Conservation (phyloP, 2,329 filamentous ascomycete species). For the Camptophora hylomeconis region DNA sequence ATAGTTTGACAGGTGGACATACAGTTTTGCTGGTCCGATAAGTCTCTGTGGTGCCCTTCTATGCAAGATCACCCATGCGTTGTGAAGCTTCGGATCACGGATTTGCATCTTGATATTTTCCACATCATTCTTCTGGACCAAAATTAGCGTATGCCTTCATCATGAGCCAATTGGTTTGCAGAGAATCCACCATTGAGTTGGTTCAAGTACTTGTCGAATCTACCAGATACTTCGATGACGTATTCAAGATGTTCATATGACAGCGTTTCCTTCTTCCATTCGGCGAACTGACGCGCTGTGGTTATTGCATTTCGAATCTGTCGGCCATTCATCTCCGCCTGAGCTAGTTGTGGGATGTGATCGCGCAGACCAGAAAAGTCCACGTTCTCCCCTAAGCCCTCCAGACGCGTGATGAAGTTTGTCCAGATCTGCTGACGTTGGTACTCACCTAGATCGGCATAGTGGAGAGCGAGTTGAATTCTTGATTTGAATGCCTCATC, state of each 20-base stretch:
- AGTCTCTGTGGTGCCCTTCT: no score
- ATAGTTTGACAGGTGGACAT: no score
- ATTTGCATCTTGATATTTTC: no score
- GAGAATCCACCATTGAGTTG: no score
- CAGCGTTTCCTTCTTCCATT: constrained; percentile 8
- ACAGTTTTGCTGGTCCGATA: no score
- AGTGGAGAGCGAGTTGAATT: constrained; percentile 72
- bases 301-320: constrained; percentile 20
- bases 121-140: no score
- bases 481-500: constrained; percentile 82
- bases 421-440: constrained; percentile 8
- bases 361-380: constrained; percentile 9
- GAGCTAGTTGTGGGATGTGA: constrained; percentile 12
- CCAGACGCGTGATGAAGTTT: constrained; percentile 6
- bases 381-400: constrained; percentile 3
- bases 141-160: no score
- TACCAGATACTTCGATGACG: constrained; percentile 14
- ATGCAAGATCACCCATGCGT: no score
- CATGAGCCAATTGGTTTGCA: no score
- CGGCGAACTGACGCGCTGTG: constrained; percentile 14
- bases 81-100: no score
- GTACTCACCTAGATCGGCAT: constrained; percentile 24
- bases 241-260: constrained; percentile 11
- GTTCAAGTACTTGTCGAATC: no score
- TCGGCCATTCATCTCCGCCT: constrained; percentile 17